Evolutionary conservation across 257 asterid species (phyloP).

Genomic region (Mitragyna speciosa): DNA sequence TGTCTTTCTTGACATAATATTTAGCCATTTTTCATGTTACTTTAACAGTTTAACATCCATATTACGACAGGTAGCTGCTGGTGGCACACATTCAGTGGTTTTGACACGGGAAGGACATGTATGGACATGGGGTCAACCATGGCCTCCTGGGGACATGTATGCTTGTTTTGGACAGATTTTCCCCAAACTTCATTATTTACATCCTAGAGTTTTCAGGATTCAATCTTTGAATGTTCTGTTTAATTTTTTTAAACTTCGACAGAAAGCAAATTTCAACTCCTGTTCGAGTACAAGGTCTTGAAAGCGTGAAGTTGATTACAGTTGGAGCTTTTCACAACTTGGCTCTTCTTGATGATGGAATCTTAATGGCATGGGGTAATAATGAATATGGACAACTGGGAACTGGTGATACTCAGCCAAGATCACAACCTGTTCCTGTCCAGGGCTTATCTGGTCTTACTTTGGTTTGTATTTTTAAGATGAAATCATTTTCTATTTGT

Average conservation of each 20-base stretch:
- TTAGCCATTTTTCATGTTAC: slow-evolving; percentile 10
- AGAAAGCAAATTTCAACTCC: slow-evolving; percentile 99
- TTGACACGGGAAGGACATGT: slow-evolving; percentile 94
- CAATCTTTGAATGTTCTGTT: slow-evolving; percentile 11
- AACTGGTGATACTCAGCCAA: slow-evolving; percentile 97
- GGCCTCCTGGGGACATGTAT: slow-evolving; percentile 99
- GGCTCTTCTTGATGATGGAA: slow-evolving; percentile 86
- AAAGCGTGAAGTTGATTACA: slow-evolving; percentile 69
- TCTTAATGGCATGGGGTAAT: slow-evolving; percentile 95
- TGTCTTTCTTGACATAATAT: background rate
- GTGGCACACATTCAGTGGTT: slow-evolving; percentile 97
- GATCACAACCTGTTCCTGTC: slow-evolving; percentile 92
- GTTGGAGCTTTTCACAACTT: slow-evolving; percentile 98
- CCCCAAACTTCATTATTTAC: background rate
- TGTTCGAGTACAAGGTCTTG: slow-evolving; percentile 92
- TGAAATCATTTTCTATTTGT: slow-evolving; percentile 4
- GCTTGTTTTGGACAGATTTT: slow-evolving; percentile 12
- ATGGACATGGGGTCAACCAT: slow-evolving; percentile 99
- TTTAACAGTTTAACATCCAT: slow-evolving; percentile 20
- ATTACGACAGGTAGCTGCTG: slow-evolving; percentile 88
- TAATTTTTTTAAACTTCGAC: slow-evolving; percentile 10
- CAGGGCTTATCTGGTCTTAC: slow-evolving; percentile 81
- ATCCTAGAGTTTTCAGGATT: background rate
- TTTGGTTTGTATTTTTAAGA: slow-evolving; percentile 55
- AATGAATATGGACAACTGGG: slow-evolving; percentile 99